Conservation (phyloP, 768 basidiomycete species). For the Chalciporus piperatus region DNA sequence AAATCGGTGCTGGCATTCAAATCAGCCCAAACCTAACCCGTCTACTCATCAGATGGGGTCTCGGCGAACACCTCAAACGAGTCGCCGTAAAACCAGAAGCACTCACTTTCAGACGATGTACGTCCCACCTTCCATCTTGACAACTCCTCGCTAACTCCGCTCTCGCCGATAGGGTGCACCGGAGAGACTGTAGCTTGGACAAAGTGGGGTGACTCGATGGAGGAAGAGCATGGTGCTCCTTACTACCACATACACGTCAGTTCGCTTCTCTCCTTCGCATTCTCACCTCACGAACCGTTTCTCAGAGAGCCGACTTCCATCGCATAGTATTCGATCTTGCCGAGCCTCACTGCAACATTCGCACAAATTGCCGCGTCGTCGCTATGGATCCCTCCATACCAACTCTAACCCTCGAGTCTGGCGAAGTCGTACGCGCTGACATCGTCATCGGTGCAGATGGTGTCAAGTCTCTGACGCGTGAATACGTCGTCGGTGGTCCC, state of each 20-base stretch:
- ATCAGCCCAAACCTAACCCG: constrained; percentile 40
- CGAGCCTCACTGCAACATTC: constrained; percentile 35
- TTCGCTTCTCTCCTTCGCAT: background rate
- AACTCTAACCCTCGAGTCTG: constrained; percentile 39
- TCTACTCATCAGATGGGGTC: constrained; percentile 52
- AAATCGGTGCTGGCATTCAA: constrained; percentile 55
- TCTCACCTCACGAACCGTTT: background rate
- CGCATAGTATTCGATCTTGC: constrained; percentile 37
- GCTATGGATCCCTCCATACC: constrained; percentile 33
- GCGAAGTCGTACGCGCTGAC: constrained; percentile 42
- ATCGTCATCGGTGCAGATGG: constrained; percentile 52
- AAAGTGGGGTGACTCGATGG: constrained; percentile 34
- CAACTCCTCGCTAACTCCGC: background rate
- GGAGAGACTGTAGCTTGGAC: constrained; percentile 38
- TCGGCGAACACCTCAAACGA: constrained; percentile 38
- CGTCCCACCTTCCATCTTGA: background rate
- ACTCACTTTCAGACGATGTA: constrained; percentile 43
- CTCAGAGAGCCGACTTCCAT: constrained; percentile 47
- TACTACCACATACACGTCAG: constrained; percentile 36
- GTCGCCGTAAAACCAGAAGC: constrained; percentile 38
- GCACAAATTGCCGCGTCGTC: constrained; percentile 36
- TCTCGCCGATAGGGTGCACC: constrained; percentile 21
- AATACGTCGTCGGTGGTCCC: constrained; percentile 47
- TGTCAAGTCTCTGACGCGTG: constrained; percentile 48
- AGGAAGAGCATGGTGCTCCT: constrained; percentile 31